Percentiles rank a stretch among this genome's conserved stretches.
These are phyloP conservation scores for Punctularia strigosozonata DNA, from an alignment of 768 basidiomycete genomes.

Conservation along the genomic window DNA sequence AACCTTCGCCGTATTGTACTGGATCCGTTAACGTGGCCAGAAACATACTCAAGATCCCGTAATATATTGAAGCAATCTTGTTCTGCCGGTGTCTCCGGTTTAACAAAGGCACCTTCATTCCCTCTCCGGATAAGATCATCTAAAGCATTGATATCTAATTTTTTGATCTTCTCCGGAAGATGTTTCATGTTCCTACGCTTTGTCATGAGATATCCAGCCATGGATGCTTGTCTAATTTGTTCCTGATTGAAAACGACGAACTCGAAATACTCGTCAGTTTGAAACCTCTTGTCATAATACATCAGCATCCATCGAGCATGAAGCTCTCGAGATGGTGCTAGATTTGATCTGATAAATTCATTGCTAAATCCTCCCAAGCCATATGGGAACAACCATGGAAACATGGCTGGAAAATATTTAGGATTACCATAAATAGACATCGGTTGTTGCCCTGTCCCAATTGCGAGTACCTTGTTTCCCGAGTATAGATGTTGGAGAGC, in stretches of 20 bases:
- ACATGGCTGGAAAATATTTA: constrained; percentile 6
- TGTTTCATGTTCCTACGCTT: constrained; percentile 3
- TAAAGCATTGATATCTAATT: constrained; percentile 2
- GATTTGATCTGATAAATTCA: not conserved
- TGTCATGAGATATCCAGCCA: constrained; percentile 8
- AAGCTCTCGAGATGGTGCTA: constrained; percentile 2
- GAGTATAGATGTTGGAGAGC: constrained; percentile 11
- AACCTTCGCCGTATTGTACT: constrained; percentile 6
- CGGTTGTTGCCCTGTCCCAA: constrained; percentile 1
- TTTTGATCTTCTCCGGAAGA: constrained; percentile 3
- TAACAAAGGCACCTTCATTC: not conserved
- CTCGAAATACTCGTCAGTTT: constrained; percentile 8
- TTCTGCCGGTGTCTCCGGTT: constrained; percentile 2
- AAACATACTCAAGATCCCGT: constrained; percentile 4
- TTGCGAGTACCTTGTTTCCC: constrained; percentile 1
- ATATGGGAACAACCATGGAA: constrained; percentile 11
- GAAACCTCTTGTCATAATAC: constrained; percentile 12
- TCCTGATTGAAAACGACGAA: constrained; percentile 12
- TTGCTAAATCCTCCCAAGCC: constrained; percentile 8
- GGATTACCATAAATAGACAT: constrained; percentile 9
- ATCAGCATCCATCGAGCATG: constrained; percentile 6
- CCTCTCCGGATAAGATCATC: not conserved
- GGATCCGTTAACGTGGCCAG: constrained; percentile 4
- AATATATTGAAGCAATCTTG: constrained; percentile 1
- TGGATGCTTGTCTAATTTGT: constrained; percentile 8